Conservation (phyloP, 2,329 filamentous ascomycete species). For the Penicillium brevicompactum region DNA sequence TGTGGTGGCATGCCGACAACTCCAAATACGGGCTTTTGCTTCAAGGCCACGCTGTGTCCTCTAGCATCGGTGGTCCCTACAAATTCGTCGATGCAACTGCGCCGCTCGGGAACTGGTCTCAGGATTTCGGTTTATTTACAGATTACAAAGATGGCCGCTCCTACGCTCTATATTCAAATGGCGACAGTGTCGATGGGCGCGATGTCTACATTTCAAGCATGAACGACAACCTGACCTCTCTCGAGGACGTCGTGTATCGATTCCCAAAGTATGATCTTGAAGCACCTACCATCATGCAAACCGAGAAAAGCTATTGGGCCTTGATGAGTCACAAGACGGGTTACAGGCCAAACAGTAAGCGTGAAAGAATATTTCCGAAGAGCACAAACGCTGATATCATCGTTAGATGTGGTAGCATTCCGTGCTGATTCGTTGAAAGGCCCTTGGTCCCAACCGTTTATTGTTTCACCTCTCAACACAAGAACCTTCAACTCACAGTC, state of each 20-base stretch:
- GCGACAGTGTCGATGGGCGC: conserved; percentile 56
- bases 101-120: conserved; percentile 64
- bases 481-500: conserved; percentile 58
- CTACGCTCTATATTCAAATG: conserved; percentile 63
- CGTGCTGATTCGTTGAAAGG: conserved; percentile 54
- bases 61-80: conserved; percentile 58
- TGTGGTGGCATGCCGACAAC: conserved; percentile 66
- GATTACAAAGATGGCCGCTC: conserved; percentile 60
- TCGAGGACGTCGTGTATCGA: conserved; percentile 56
- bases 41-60: conserved; percentile 58
- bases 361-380: accelerated
- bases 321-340: conserved; percentile 67
- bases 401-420: conserved; percentile 56
- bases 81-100: conserved; percentile 56
- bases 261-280: conserved; percentile 64
- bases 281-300: conserved; percentile 63
- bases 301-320: conserved; percentile 61
- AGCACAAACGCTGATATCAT: not conserved
- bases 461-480: conserved; percentile 54
- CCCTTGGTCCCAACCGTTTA: conserved; percentile 59
- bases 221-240: conserved; percentile 54
- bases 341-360: conserved; percentile 59
- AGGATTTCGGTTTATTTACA: conserved; percentile 64
- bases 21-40: conserved; percentile 58
- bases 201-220: conserved; percentile 61